These are phyloP conservation scores for Vitis hybrid DNA, from an alignment of 177 flowering plant genomes.

Conservation along the genomic window DNA sequence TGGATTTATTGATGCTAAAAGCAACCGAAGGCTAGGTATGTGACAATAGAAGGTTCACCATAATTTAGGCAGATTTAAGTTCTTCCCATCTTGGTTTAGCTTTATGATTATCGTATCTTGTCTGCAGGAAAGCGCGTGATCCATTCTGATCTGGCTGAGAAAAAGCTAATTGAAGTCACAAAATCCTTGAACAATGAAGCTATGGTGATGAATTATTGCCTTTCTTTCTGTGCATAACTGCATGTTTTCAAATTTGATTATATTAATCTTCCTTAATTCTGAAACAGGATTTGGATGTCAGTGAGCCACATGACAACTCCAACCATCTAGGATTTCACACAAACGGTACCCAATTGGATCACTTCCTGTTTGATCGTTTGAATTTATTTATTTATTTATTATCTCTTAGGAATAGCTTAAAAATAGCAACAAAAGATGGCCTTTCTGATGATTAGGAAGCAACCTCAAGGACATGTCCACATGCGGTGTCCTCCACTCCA, in stretches of 20 bases:
- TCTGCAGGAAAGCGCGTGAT: slow-evolving; percentile 80
- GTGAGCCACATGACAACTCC: slow-evolving; percentile 31
- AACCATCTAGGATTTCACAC: slow-evolving; percentile 17
- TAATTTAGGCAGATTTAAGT: neutral
- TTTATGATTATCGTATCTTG: too few species aligned
- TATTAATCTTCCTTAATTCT: neutral
- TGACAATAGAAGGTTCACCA: neutral
- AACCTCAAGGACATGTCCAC: slow-evolving; percentile 58
- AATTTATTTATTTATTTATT: neutral
- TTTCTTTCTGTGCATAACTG: neutral
- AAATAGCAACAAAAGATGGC: neutral
- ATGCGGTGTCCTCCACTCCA: slow-evolving; percentile 75
- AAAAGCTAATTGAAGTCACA: slow-evolving; percentile 67
- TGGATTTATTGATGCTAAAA: slow-evolving; percentile 69
- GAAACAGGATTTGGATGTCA: slow-evolving; percentile 49
- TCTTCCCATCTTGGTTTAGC: too few species aligned
- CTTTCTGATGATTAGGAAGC: slow-evolving; percentile 31
- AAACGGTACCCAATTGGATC: slow-evolving; percentile 21
- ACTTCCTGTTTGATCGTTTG: neutral
- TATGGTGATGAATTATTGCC: slow-evolving; percentile 27
- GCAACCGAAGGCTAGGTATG: slow-evolving; percentile 70
- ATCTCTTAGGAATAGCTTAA: neutral
- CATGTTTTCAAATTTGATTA: neutral
- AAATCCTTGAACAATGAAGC: slow-evolving; percentile 44
- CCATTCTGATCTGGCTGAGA: slow-evolving; percentile 57